Conservation (phyloP, 331 rosid genomes). For the Prunus yedoensis region DNA sequence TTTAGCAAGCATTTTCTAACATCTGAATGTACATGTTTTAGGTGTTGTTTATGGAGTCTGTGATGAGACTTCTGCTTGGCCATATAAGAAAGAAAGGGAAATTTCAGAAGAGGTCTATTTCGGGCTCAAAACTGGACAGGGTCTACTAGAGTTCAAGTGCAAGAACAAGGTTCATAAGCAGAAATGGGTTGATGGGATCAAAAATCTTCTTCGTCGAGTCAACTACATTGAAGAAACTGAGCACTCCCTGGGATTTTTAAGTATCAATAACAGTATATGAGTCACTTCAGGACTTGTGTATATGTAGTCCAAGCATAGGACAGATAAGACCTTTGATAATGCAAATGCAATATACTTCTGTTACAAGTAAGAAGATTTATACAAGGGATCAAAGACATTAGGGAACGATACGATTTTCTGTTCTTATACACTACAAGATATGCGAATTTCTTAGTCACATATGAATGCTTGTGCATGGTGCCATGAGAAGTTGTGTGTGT, state of each 20-base stretch:
- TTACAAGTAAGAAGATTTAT: constrained; percentile 20
- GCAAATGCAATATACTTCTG: constrained; percentile 17
- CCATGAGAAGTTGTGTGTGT: neutral
- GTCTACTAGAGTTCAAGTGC: constrained; percentile 83
- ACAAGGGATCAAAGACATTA: neutral
- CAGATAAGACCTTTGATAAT: too few relatives aligned
- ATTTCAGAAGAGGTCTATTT: constrained; percentile 58
- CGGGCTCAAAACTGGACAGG: constrained; percentile 83
- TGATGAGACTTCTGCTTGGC: constrained; percentile 78
- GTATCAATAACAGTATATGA: constrained; percentile 42
- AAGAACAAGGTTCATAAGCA: constrained; percentile 67
- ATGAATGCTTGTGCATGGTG: neutral
- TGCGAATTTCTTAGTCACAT: neutral
- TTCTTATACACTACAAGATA: neutral
- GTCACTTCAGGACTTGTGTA: constrained; percentile 19
- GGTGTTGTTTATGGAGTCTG: constrained; percentile 84
- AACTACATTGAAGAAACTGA: constrained; percentile 49
- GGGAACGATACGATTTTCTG: neutral
- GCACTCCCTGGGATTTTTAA: constrained; percentile 42
- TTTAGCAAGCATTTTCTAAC: neutral
- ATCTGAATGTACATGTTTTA: constrained; percentile 24
- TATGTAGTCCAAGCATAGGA: neutral
- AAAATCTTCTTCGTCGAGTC: constrained; percentile 52
- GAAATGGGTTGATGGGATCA: constrained; percentile 80
- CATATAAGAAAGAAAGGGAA: constrained; percentile 76